Base-by-base conservation (phyloP, 2,329 filamentous ascomycete species). In the Fusarium sarcochroum region DNA sequence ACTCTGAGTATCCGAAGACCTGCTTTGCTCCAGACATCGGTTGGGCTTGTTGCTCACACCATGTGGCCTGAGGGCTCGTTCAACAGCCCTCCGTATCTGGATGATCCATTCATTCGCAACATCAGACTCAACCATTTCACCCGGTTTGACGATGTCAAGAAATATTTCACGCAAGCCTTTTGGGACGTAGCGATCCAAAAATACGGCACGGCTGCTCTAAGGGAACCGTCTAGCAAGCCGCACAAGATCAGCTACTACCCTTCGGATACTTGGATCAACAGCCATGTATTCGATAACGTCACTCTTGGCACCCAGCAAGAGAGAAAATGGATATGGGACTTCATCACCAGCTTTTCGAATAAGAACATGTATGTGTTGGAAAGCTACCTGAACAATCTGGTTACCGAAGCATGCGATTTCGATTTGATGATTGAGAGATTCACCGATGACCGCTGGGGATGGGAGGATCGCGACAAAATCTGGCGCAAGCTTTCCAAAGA, bases 171-270 rank as follows among this genome's bases (percentile, higher is more conserved):
- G 0, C 52, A 72, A 11, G 61, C 58, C 9, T 78, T 76, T 58
- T 78, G 76, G 76, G 42, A 68, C 17, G 61, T 52, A 13, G 55
- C 68, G 9, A 56, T 78, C 2, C 23, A 21, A 3, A 75, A 66
- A 21, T 77, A 71, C 30, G 76, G 76, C 11, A 51, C 63, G 18
- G 58, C 68, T 3, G 71, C 74, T 6, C 32, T 76, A 13, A 66
- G 66, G 7, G 57, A 67, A 18, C 20, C 61, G 7, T 53, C 70
- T 4, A 40, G 34, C 7, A 66, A 58, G 25, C 71, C 67, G 42
- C 57, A 69, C 41, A 75, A 73, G 50, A 52, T 69, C 32, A 62
- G 25, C 5, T 70, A 64, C 30, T 45, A 65, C 38, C 65, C 72
- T 6, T 56, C 47, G 7, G 58, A 65, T 34, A 25, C 50, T 21